Base-by-base conservation (phyloP, 495 filamentous ascomycete species). In the Aspergillus haitiensis region DNA sequence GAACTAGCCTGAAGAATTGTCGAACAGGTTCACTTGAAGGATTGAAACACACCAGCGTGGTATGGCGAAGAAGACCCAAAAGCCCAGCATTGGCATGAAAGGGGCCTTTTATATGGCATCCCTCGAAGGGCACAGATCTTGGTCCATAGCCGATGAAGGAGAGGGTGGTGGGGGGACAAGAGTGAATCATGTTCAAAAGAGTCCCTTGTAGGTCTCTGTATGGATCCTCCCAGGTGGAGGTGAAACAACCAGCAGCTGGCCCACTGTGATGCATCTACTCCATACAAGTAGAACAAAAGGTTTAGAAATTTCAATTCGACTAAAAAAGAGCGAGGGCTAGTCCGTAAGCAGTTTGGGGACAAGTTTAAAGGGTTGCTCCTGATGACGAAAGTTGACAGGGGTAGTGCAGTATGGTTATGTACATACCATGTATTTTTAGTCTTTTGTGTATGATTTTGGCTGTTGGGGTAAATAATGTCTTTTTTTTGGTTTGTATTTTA, bases 1-100 rank as follows among this genome's bases (percentile, higher is more conserved):
- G 60, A 11, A 69, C 74, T 74, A 63, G 74, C 74, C 74, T 70
- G 73, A 61, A 57, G 44, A 59, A 62, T 36, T 68, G 63, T 72
- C 67, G 64, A 75, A 70, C 65, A 66, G 55, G 21, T 21, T 64
- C 47, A 63, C 36, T 56, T 15, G 61, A 64, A 68, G 64, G 64
- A 68, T 40, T 37, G 59, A 58, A 65, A 58, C 64, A 66, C 44
- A 58, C 65, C 62, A 63, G 67, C 61, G 66, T 63, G 53, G 50
- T 64, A 62, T 56, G 57, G 60, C 57, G 50, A 47, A 47, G 56
- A 32, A 59, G 58, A 45, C 56, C 42, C 47, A 46, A 45, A 21
- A 48, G 35, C 33, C 34, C 48, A 58, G 60, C 54, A 56, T 31
- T 54, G 60, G 60, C 35, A 55, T 57, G 9, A 52, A 36, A 51